Base-by-base conservation (phyloP, 768 basidiomycete species). In the Mycena galericulata region DNA sequence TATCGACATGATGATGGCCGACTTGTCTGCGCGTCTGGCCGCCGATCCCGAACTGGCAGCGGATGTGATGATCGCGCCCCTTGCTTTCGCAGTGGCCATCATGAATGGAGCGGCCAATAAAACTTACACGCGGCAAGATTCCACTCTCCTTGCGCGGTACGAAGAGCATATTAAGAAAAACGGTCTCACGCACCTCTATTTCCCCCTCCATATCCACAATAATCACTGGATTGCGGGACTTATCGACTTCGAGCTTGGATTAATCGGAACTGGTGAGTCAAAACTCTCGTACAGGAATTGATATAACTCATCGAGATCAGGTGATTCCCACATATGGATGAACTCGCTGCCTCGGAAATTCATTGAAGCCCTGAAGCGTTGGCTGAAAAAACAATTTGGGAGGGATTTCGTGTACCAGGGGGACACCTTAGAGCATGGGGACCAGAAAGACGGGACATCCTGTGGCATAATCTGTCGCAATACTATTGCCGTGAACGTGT, bases 1-100 rank as follows among this genome's bases (percentile, higher is more conserved):
- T 17, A 51, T 62, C 60, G 60, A 62, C n/a, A 62, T 62, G 36
- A 29, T 62, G 49, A 62, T 62, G 60, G 24, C 24, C 17, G 60
- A 51, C 49, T 38, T 62, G 10, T 49, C 60, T 11, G 59, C 59
- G 1, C 59, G 59, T 27, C 32, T 61, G 2, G 59, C 30, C 1
- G 20, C 59, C 2, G 60, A 62, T 40, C 46, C 60, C 47, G 47
- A 40, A 34, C 49, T 49, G 3, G 36, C 49, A 2, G 24, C 47
- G 3, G 46, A 30, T 2, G 34, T 62, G 1, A n/a, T 51, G 14
- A 30, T 62, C 14, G 49, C 60, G 0, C 34, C 60, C 5, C 49
- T 62, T 2, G 36, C 36, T 2, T 62, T 62, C 20, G 4, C 60
- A 8, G 20, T 20, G 1, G 34, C 34, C 2, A 40, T 62, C 14